phyloP scores from a whole-genome alignment of 2,329 filamentous ascomycete genomes.

The Diaporthe aspalathi region DNA sequence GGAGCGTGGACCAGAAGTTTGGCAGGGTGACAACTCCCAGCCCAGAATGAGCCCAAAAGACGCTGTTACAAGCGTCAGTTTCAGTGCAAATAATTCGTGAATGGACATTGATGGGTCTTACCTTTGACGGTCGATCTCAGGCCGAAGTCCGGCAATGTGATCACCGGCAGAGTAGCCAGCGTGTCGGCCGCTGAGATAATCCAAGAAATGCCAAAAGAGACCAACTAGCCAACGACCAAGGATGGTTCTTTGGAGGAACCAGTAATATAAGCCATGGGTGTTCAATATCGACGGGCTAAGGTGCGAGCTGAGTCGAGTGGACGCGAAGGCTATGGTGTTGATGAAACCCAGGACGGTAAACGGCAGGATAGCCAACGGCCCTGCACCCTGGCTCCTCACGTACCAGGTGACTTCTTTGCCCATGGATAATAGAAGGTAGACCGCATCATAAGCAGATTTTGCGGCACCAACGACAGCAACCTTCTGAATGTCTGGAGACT shows the following conservation, averaged over 20 bases:
- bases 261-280: not conserved
- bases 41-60: not conserved
- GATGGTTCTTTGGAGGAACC: not conserved
- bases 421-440: not conserved
- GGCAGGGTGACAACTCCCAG: not conserved
- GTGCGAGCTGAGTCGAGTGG: not conserved
- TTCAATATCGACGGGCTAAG: not conserved
- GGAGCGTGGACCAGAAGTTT: not conserved
- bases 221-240: not conserved
- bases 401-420: not conserved
- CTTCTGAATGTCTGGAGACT: not conserved
- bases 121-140: not conserved
- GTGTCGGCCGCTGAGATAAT: not conserved
- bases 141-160: not conserved
- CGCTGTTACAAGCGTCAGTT: not conserved
- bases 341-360: not conserved
- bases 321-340: not conserved
- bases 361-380: not conserved
- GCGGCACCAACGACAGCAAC: not conserved
- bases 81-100: not conserved
- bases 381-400: not conserved
- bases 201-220: not conserved
- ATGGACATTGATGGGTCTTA: not conserved
- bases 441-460: not conserved
- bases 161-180: not conserved